Percentiles rank a stretch among this genome's conserved stretches.
Conservation (phyloP, 2,329 filamentous ascomycete genomes). For the Cladosporium sphaerospermum region DNA sequence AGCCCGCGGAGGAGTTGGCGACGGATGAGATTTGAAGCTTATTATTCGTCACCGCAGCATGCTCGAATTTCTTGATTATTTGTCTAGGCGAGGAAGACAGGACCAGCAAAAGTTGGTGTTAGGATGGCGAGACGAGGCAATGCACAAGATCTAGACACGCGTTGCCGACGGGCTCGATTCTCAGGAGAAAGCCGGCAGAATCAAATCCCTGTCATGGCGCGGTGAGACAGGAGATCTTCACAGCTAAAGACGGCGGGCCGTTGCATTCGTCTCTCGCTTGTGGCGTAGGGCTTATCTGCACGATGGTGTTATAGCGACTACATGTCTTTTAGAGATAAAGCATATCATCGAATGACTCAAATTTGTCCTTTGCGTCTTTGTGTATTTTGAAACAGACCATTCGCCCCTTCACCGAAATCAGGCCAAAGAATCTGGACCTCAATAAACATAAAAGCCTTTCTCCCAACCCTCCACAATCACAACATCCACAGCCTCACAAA, state of each 20-base stretch:
- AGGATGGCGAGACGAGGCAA: not conserved
- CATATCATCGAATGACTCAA: not conserved
- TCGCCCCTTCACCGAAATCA: not conserved
- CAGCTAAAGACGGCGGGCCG: slow-evolving; percentile 2
- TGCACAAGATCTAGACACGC: not conserved
- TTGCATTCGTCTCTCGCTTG: slow-evolving; percentile 6
- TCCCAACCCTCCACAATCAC: not conserved
- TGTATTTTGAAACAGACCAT: not conserved
- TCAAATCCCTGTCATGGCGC: not conserved
- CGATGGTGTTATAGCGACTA: slow-evolving; percentile 3
- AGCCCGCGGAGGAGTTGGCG: slow-evolving; percentile 1
- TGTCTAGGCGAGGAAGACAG: too few relatives aligned
- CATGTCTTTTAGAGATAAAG: not conserved
- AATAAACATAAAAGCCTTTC: not conserved
- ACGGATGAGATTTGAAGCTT: not conserved
- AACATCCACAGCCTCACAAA: not conserved
- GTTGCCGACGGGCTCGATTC: not conserved
- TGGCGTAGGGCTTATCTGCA: slow-evolving; percentile 12
- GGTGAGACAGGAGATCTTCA: slow-evolving; percentile 5
- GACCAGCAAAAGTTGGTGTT: not conserved
- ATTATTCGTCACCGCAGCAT: slow-evolving; percentile 1
- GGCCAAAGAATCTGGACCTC: too few relatives aligned
- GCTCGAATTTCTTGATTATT: not conserved
- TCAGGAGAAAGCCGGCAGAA: not conserved
- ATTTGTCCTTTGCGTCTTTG: not conserved